These are phyloP conservation scores for Cytidiella melzeri DNA, from an alignment of 768 basidiomycete species.

Conservation along the genomic window DNA sequence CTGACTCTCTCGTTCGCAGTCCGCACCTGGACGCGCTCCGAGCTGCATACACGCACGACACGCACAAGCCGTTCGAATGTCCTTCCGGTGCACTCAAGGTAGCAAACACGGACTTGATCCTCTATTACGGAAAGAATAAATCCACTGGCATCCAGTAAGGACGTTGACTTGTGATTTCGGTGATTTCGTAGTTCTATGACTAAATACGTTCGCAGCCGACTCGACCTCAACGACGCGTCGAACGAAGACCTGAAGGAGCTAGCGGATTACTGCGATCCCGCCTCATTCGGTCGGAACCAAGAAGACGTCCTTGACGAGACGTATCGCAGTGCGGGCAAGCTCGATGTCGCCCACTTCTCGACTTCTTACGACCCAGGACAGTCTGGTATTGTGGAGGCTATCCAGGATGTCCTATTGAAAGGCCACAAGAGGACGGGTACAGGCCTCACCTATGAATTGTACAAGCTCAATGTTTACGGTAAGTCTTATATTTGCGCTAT, in stretches of 20 bases:
- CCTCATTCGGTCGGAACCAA: constrained; percentile 33
- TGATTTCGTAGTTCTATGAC: too few relatives aligned
- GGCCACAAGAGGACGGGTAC: constrained; percentile 15
- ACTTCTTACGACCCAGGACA: constrained; percentile 26
- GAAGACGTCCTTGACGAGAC: constrained; percentile 37
- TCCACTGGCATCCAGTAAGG: too few relatives aligned
- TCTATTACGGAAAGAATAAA: too few relatives aligned
- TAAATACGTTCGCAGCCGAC: constrained; percentile 6
- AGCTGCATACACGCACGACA: too few relatives aligned
- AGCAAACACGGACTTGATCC: too few relatives aligned
- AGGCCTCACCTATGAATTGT: constrained; percentile 28
- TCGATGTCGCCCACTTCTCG: constrained; percentile 32
- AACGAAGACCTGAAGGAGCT: constrained; percentile 23
- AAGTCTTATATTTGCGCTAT: neutral
- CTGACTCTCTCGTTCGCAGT: too few relatives aligned
- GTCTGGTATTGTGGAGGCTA: constrained; percentile 24
- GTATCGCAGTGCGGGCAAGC: constrained; percentile 41
- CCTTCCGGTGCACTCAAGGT: too few relatives aligned
- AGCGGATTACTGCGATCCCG: constrained; percentile 31
- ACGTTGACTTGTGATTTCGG: too few relatives aligned
- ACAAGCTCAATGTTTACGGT: constrained; percentile 44
- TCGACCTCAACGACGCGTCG: constrained; percentile 11
- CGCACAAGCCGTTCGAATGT: too few relatives aligned
- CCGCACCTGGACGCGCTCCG: too few relatives aligned
- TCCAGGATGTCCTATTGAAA: constrained; percentile 25